Base-by-base conservation (phyloP, 2,329 filamentous ascomycete genomes). In the Paecilomyces dactylethromorphus region DNA sequence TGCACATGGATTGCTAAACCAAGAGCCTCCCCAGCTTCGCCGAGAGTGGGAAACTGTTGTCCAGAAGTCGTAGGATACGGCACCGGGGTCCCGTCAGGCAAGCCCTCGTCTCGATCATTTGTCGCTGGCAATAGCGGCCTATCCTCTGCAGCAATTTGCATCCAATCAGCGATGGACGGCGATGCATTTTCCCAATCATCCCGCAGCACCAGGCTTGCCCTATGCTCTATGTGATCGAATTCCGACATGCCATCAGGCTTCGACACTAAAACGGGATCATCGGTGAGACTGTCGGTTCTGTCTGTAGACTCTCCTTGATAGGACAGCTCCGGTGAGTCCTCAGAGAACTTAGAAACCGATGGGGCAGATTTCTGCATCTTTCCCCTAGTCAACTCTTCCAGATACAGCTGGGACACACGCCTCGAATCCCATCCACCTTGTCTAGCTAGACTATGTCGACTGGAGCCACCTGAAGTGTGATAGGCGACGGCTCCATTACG, bases 351-450 rank as follows among this genome's bases (percentile, higher is more conserved):
- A 13, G 39, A 31, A 33, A 24, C 54, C 33, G 60, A 58, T 21
- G 62, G 35, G 58, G 66, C 59, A 61, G 64, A 56, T 22, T 61
- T 65, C 15, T 69, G 66, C 12, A 66, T 65, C 51, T 67, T 66
- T 13, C 71, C 72, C 39, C 70, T 69, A 15, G 75, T 71, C 60
- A 81, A 66, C 60, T 82, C 75, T 58, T 82, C 78, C 4, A 85
- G 68, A 66, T 82, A 84, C n/a, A 82, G 75, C 60, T 82, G 80
- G 2, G 80, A 82, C 2, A 81, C 79, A 58, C 81, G 80, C 58
- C 79, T 81, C 1, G 81, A 80, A 56, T 82, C 80, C 79, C 81
- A 84, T 33, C 79, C 76, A 7, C 78, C 78, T 59, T 81, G 76
- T 62, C 79, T 78, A n/a, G 79, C 81, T 56, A 85, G 69, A 56